Evolutionary conservation across 768 basidiomycete genomes (phyloP), one percentile per base, ranked within the genome.

Genomic region (Lentinula edodes): DNA sequence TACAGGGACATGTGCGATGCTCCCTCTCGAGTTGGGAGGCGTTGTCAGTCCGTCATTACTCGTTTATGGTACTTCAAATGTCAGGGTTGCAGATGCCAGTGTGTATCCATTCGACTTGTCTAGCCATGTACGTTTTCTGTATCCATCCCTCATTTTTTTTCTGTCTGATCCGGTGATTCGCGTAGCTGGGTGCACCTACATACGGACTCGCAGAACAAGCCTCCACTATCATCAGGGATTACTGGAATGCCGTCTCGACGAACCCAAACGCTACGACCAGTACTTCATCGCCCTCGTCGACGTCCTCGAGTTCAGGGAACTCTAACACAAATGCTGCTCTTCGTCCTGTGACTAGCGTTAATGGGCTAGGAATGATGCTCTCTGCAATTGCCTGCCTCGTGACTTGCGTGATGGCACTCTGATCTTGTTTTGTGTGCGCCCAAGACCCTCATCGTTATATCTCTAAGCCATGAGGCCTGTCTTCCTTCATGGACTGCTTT

Each of bases 61-160:
- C 63, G 85, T 86, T 2, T 83, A 86, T 69, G 86, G 86, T 12
- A 62, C 74, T 39, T 70, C 73, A 28, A 87, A 87, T 70, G 74
- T 86, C 45, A 77, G 85, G 62, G 68, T 71, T 6, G 66, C 65
- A 35, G 70, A 71, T 46, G 62, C 69, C 8, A 69, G 68, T 7
- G 65, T 71, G 1, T 71, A 66, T 58, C 70, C 70, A 18, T 62
- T 71, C 18, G 63, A 64, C 16, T 67, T 70, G 5, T 60, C 68
- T 23, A 62, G 66, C 46, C 70, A 71, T 61, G 70, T 71, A 62
- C 53, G 66, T 64, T 41, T 36, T 43, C 34, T 20, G 10, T 34
- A 35, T 20, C 53, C 7, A 55, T 28, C 38, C 13, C 10, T 20
- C 2, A 18, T 10, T 18, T 48, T 36, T 55, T 52, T 9, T 38